These are phyloP conservation scores for Arabidopsis thaliana DNA, from an alignment of 345 rosid genomes.

Conservation along the genomic window DNA sequence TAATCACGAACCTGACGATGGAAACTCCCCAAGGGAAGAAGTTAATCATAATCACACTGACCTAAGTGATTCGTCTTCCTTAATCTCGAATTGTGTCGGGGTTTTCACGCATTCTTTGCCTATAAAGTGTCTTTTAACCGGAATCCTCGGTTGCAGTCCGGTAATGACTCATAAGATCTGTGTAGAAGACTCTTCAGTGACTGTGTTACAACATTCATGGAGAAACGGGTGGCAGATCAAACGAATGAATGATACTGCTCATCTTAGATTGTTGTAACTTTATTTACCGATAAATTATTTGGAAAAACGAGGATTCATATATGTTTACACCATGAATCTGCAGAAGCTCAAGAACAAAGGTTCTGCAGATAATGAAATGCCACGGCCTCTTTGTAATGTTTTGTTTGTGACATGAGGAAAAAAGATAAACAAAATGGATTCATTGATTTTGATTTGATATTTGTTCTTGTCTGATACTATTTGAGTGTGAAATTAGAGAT, in stretches of 20 bases:
- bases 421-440: background rate
- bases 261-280: constrained; percentile 82
- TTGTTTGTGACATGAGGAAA: constrained; percentile 12
- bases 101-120: constrained; percentile 85
- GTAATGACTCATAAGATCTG: constrained; percentile 72
- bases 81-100: constrained; percentile 59
- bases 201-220: constrained; percentile 82
- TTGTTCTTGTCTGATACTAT: constrained; percentile 20
- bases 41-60: constrained; percentile 48
- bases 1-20: constrained; percentile 73
- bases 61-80: constrained; percentile 59
- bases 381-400: constrained; percentile 34
- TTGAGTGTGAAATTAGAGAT: too few species aligned
- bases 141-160: constrained; percentile 84
- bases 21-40: constrained; percentile 67
- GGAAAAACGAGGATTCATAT: background rate
- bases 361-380: constrained; percentile 27
- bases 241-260: constrained; percentile 83
- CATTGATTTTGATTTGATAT: constrained; percentile 45
- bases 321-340: constrained; percentile 33
- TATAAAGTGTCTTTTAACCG: constrained; percentile 83
- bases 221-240: constrained; percentile 93
- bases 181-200: constrained; percentile 90
- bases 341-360: constrained; percentile 25
- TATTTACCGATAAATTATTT: constrained; percentile 21